Evolutionary conservation across 805 yeast species (phyloP).

Genomic region (Suhomyces canberraensis): DNA sequence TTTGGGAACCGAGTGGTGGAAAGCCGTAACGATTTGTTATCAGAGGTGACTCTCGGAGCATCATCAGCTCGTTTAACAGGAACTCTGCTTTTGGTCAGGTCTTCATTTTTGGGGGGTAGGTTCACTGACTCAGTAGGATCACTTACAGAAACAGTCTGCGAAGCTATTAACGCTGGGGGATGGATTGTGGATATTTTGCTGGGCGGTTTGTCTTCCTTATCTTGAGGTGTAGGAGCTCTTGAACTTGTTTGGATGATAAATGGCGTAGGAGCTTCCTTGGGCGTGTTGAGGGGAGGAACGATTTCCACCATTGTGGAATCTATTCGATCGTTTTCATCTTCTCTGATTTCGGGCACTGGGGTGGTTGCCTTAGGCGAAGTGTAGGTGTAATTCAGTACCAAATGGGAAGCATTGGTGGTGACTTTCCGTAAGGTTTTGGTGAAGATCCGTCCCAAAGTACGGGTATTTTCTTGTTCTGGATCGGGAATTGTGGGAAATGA

Average conservation of each 20-base stretch:
- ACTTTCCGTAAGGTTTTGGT: constrained; percentile 39
- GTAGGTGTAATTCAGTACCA: constrained; percentile 20
- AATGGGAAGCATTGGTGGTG: constrained; percentile 39
- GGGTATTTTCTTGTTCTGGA: constrained; percentile 34
- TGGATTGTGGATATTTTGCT: neutral
- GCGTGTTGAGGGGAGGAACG: neutral
- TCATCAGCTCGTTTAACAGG: constrained; percentile 4
- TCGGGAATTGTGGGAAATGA: constrained; percentile 45
- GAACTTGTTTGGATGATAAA: neutral
- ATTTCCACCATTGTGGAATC: constrained; percentile 3
- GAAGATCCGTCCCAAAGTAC: constrained; percentile 33
- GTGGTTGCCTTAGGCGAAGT: constrained; percentile 4
- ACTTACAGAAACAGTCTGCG: neutral
- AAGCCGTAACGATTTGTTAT: constrained; percentile 30
- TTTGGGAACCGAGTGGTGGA: constrained; percentile 21
- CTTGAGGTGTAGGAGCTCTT: neutral
- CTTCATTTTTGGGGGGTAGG: neutral
- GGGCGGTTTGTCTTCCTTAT: neutral
- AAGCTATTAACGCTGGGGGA: neutral
- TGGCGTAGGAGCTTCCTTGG: neutral
- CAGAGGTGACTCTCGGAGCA: constrained; percentile 34
- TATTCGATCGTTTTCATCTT: neutral
- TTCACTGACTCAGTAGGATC: neutral
- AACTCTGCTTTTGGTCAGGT: neutral
- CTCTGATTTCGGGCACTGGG: neutral